A percentile compares a stretch with the other conserved stretches of the same genome.
phyloP scores from a whole-genome alignment of 148 eudicot genomes.

The Chenopodium berlandieri region DNA sequence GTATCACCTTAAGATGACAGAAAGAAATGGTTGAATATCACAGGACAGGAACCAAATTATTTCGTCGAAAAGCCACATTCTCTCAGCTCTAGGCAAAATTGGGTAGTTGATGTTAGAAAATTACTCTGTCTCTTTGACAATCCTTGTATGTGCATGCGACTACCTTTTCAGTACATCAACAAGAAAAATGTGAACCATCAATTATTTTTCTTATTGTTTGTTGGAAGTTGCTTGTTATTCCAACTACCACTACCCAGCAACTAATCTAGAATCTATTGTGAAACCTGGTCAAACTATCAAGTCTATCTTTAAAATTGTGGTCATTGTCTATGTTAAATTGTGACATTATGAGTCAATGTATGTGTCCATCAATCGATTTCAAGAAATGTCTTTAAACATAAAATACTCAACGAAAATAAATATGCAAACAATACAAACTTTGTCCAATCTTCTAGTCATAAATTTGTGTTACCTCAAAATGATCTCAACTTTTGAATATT shows the following conservation, averaged over 20 bases:
- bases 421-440: no score
- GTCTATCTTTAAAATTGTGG: not conserved
- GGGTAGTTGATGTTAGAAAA: no score
- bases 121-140: no score
- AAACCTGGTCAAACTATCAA: not conserved
- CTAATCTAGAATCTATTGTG: not conserved
- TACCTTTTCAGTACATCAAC: not conserved
- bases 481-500: not conserved
- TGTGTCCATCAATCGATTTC: no score
- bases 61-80: not conserved
- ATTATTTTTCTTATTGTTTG: not conserved
- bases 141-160: not conserved
- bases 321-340: not conserved
- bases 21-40: not conserved
- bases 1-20: conserved; percentile 6
- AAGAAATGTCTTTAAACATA: no score
- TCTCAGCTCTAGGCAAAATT: not conserved
- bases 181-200: not conserved
- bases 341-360: not conserved
- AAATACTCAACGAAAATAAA: no score
- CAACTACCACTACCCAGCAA: not conserved
- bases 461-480: not conserved
- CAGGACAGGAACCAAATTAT: not conserved
- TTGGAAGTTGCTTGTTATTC: not conserved
- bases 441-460: not conserved